Evolutionary conservation across 768 basidiomycete species (phyloP).

Genomic region (Lactarius quietus): DNA sequence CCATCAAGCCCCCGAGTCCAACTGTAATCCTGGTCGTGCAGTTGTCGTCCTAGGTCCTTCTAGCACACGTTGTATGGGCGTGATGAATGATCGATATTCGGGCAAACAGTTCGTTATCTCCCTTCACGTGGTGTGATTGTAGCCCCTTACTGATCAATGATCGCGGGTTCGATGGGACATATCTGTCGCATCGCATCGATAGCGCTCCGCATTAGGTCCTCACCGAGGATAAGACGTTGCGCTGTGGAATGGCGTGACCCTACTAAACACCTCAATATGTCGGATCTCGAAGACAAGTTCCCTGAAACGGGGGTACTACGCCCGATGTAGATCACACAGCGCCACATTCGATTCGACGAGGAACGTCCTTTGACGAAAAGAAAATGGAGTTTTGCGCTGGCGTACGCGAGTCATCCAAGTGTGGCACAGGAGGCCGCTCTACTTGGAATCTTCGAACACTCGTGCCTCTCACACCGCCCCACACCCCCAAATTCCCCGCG

Average conservation of each 20-base stretch:
- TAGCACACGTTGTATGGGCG: background rate
- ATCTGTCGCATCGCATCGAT: background rate
- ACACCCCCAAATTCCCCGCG: background rate
- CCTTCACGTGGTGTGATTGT: background rate
- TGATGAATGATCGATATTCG: background rate
- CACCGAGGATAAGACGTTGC: background rate
- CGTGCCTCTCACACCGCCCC: background rate
- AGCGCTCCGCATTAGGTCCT: slow-evolving; percentile 4
- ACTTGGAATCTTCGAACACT: background rate
- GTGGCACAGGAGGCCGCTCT: background rate
- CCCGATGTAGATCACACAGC: background rate
- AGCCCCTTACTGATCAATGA: slow-evolving; percentile 10
- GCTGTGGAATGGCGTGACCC: background rate
- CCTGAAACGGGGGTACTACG: background rate
- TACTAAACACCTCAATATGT: background rate
- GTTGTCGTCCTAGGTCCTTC: slow-evolving; percentile 12
- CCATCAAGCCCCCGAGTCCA: background rate
- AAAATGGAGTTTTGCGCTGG: too few species aligned
- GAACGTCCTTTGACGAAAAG: background rate
- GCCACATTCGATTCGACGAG: background rate
- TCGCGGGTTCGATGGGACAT: background rate
- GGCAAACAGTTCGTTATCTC: background rate
- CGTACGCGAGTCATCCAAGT: background rate
- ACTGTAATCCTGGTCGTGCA: slow-evolving; percentile 6
- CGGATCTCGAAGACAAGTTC: background rate